Percentiles rank a stretch among this genome's conserved stretches.
Conservation (phyloP, 1,139 yeast genomes). For the Sugiyamaella neomexicana region DNA sequence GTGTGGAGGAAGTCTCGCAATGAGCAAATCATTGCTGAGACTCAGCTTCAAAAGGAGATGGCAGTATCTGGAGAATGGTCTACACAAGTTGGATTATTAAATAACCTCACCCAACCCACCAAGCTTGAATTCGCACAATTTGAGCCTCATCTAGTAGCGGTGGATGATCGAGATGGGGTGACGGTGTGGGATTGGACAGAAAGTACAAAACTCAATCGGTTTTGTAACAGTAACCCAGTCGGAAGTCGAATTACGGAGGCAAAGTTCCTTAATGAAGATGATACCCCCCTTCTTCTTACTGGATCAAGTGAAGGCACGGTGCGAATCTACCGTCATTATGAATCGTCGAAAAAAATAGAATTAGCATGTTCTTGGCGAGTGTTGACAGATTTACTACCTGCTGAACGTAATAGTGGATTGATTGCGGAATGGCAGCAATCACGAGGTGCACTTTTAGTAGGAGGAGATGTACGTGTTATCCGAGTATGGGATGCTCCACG, state of each 20-base stretch:
- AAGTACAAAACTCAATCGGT: conserved; percentile 57
- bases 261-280: conserved; percentile 88
- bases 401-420: conserved; percentile 69
- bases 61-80: conserved; percentile 89
- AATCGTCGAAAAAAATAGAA: conserved; percentile 55
- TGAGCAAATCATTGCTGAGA: conserved; percentile 79
- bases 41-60: conserved; percentile 85
- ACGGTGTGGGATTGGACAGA: conserved; percentile 89
- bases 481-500: conserved; percentile 97
- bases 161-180: conserved; percentile 82
- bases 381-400: conserved; percentile 72
- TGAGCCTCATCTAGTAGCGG: conserved; percentile 76
- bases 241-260: conserved; percentile 88
- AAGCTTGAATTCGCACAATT: conserved; percentile 82
- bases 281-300: conserved; percentile 74
- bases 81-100: conserved; percentile 57
- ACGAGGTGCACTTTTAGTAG: conserved; percentile 83
- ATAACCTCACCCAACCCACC: conserved; percentile 79
- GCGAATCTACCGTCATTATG: conserved; percentile 77
- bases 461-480: conserved; percentile 93
- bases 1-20: conserved; percentile 90
- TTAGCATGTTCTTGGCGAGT: conserved; percentile 92
- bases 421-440: conserved; percentile 97
- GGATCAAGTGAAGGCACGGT: conserved; percentile 95
- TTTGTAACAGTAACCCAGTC: conserved; percentile 81